Conservation (phyloP, 2,329 filamentous ascomycete species). For the Aphanoascus verrucosus region DNA sequence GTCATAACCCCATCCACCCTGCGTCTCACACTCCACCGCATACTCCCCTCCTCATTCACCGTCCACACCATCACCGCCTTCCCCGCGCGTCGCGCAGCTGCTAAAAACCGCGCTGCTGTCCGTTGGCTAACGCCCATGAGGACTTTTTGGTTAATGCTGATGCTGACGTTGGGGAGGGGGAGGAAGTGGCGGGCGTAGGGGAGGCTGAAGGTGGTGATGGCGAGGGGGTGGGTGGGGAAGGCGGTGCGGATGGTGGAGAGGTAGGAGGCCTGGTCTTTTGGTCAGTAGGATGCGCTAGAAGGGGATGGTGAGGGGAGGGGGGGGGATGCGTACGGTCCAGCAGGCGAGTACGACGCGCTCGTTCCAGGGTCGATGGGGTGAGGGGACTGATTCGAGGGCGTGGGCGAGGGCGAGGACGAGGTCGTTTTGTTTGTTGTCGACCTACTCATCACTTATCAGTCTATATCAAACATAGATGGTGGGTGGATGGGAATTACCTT, state of each 20-base stretch:
- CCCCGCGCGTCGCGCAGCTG: conserved; percentile 44
- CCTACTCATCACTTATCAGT: conserved; percentile 16
- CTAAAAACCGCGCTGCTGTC: conserved; percentile 45
- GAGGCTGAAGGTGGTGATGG: conserved; percentile 35
- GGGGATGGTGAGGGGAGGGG: not conserved
- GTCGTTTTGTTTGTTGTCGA: conserved; percentile 43
- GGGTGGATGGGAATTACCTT: conserved; percentile 48
- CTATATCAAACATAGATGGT: not conserved
- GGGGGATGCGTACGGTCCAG: conserved; percentile 52
- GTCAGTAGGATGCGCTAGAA: conserved; percentile 1
- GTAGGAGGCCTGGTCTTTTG: conserved; percentile 48
- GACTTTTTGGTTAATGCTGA: conserved; percentile 63
- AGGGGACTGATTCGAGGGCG: conserved; percentile 47
- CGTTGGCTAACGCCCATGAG: conserved; percentile 58
- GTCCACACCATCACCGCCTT: conserved; percentile 72
- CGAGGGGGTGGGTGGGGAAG: conserved; percentile 32
- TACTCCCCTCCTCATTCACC: conserved; percentile 65
- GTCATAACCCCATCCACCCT: conserved; percentile 72
- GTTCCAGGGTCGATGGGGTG: conserved; percentile 51
- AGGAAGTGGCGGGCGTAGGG: conserved; percentile 62
- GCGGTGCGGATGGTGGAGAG: conserved; percentile 52
- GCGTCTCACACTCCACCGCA: conserved; percentile 66
- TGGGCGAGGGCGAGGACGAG: conserved; percentile 60
- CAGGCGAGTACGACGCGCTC: conserved; percentile 66
- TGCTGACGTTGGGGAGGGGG: conserved; percentile 54